phyloP scores from a whole-genome alignment of 106 monocot genomes.

The Apostasia shenzhenica region DNA sequence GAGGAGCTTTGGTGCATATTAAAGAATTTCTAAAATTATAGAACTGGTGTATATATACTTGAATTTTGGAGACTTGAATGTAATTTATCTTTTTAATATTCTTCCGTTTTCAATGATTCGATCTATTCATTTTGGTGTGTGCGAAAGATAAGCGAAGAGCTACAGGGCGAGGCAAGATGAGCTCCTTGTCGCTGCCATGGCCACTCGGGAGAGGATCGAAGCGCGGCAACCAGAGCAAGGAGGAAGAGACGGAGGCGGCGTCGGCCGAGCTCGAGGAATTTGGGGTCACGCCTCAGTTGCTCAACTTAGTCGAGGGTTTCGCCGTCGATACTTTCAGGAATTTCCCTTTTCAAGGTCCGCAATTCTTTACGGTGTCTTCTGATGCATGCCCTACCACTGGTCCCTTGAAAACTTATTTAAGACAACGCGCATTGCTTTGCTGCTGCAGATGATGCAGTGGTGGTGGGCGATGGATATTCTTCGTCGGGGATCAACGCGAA shows the following conservation, averaged over 20 bases:
- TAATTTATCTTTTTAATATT: too few relatives aligned
- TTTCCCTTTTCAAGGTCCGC: slow-evolving; percentile 33
- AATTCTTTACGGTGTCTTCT: background rate
- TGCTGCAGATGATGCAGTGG: slow-evolving; percentile 17
- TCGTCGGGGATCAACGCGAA: slow-evolving; percentile 13
- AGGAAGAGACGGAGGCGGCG: slow-evolving; percentile 5
- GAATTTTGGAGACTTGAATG: too few relatives aligned
- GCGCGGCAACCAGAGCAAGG: background rate
- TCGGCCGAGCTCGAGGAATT: slow-evolving; percentile 34
- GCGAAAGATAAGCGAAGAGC: background rate
- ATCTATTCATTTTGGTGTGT: background rate
- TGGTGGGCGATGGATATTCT: background rate
- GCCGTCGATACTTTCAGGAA: slow-evolving; percentile 68
- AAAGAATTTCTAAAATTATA: too few relatives aligned
- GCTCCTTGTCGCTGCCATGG: slow-evolving; percentile 28
- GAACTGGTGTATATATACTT: too few relatives aligned
- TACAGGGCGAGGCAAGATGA: background rate
- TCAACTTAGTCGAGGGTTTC: slow-evolving; percentile 54
- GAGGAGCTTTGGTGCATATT: too few relatives aligned
- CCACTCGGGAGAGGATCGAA: slow-evolving; percentile 8
- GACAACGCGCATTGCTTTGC: background rate
- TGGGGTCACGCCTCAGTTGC: slow-evolving; percentile 64
- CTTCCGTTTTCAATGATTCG: background rate
- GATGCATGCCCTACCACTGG: background rate
- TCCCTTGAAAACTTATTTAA: background rate